These are phyloP conservation scores for Groenewaldozyma salmanticensis DNA, from an alignment of 805 yeast genomes.

Conservation along the genomic window DNA sequence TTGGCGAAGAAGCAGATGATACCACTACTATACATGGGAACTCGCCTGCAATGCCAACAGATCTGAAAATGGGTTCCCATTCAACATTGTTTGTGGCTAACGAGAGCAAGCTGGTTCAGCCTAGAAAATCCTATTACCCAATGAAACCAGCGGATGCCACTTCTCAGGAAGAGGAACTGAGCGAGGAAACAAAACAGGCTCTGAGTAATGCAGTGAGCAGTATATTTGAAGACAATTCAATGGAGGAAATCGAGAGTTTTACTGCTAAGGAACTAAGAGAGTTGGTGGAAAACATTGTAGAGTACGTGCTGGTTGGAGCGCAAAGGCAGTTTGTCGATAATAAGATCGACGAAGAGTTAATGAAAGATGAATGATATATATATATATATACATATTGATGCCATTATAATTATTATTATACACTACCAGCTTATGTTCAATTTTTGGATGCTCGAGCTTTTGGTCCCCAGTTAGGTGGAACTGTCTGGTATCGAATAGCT, in stretches of 20 bases:
- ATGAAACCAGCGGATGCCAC: no score
- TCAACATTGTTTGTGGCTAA: not conserved
- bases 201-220: not conserved
- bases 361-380: not conserved
- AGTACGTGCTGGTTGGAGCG: not conserved
- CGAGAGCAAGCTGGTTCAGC: not conserved
- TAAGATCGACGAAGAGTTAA: not conserved
- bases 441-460: conserved; percentile 10
- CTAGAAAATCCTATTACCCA: not conserved
- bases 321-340: not conserved
- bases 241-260: not conserved
- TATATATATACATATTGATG: no score
- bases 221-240: not conserved
- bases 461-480: conserved; percentile 98
- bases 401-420: no score
- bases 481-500: conserved; percentile 80
- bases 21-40: not conserved
- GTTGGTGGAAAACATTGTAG: not conserved
- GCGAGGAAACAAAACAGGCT: not conserved
- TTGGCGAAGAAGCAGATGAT: not conserved
- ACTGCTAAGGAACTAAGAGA: not conserved
- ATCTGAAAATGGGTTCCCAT: not conserved
- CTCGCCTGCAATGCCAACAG: not conserved
- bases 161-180: not conserved
- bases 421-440: not conserved